A percentile compares a stretch with the other conserved stretches of the same genome.
Conservation (phyloP, 176 grass and related monocot species). For the Zea mays region DNA sequence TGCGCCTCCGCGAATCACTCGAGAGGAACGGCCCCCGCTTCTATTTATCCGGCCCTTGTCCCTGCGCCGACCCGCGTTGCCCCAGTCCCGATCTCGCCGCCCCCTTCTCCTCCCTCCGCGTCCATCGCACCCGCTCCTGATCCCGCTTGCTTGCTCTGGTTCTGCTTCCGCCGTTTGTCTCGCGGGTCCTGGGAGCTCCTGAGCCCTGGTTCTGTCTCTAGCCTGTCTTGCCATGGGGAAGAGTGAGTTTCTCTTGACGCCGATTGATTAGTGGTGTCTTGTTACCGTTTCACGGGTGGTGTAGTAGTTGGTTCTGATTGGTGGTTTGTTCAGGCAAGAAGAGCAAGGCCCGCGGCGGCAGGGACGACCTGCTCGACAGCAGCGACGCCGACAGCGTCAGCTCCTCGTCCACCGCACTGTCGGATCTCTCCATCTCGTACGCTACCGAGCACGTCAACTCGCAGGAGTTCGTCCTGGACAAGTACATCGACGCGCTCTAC, state of each 20-base stretch:
- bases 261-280: neutral
- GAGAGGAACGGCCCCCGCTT: slow-evolving; percentile 42
- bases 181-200: neutral
- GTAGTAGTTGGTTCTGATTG: neutral
- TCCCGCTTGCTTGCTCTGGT: neutral
- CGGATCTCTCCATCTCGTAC: slow-evolving; percentile 59
- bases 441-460: slow-evolving; percentile 67
- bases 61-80: slow-evolving; percentile 28
- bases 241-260: slow-evolving; percentile 19
- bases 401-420: slow-evolving; percentile 44
- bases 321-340: slow-evolving; percentile 38
- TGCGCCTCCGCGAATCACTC: slow-evolving; percentile 38
- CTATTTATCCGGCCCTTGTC: slow-evolving; percentile 37
- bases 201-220: slow-evolving; percentile 14
- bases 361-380: slow-evolving; percentile 73
- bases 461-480: slow-evolving; percentile 74
- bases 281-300: neutral
- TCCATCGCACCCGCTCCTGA: slow-evolving; percentile 52
- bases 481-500: slow-evolving; percentile 79
- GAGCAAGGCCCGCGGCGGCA: slow-evolving; percentile 41
- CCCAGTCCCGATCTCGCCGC: slow-evolving; percentile 34
- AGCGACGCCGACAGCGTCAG: slow-evolving; percentile 86
- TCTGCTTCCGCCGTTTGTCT: neutral
- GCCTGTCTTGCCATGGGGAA: slow-evolving; percentile 47
- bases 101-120: slow-evolving; percentile 15